Evolutionary conservation across 1,284 basidiomycete species (phyloP), one percentile per base, ranked within the genome.

Genomic region (Peniophora sp.): DNA sequence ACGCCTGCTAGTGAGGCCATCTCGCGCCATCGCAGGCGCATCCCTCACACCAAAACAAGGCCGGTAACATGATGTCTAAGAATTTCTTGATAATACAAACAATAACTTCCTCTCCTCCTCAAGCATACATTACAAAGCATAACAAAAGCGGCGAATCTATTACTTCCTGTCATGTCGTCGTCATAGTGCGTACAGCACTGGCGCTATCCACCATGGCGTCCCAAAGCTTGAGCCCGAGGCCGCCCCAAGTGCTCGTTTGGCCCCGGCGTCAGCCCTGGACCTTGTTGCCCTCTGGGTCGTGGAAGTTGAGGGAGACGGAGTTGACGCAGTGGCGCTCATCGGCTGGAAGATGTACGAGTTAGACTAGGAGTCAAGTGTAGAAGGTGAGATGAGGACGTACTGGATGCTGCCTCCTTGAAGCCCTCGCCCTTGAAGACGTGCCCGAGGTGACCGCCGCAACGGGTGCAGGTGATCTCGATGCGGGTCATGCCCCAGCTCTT

Each of bases 401-500:
- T 89, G 5, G 88, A 86, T 0, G 80, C 88, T 5, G 66, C 52
- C 27, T 32, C 27, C 27, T 32, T 32, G 64, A 78, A 88, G 2
- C 88, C 86, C 68, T 97, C 93, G 27, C 93, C 94, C 61, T 85
- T 88, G 76, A 97, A 97, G 48, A 97, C 88, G 62, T 97, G 94
- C 2, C 94, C 94, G 11, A 97, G 74, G 64, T 97, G 94, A 2
- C 93, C 91, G 12, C 90, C 92, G 58, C 93, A 96, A 0, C 85
- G 83, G 12, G 84, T 78, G 62, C 88, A 92, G 20, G 79, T 86
- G 47, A 93, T 92, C 67, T 92, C 88, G 5, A 70, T 88, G 53
- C 88, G 76, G 10, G 63, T 62, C 72, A 74, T 80, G n/a, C 81
- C 79, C 34, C 69, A 62, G 0, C 77, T 63, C 12, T 49, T 66